Conservation (phyloP, 192 early-diverging fungal genomes). For the Coemansia umbellata region DNA sequence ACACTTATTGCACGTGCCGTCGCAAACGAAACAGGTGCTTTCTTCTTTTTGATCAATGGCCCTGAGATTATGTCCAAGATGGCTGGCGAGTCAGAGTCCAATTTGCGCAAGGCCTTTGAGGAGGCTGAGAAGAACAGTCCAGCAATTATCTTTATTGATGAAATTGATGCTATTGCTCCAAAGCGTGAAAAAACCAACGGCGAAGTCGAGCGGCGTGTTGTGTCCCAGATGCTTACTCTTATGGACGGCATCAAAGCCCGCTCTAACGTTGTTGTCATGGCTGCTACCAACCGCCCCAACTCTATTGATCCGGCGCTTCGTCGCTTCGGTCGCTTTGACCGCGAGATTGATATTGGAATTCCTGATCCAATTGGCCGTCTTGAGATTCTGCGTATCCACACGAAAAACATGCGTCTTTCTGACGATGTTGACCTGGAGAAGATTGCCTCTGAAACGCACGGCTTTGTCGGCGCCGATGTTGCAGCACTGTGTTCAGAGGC, state of each 20-base stretch:
- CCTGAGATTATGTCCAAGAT: conserved; percentile 99
- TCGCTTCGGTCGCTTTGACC: conserved; percentile 98
- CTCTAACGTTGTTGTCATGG: conserved; percentile 98
- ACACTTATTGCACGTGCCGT: conserved; percentile 98
- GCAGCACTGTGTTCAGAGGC: conserved; percentile 98
- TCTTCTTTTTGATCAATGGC: conserved; percentile 99
- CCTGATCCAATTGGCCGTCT: conserved; percentile 97
- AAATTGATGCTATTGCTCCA: conserved; percentile 98
- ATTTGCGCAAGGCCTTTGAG: conserved; percentile 97
- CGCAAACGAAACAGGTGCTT: conserved; percentile 98
- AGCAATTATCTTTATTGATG: conserved; percentile 98
- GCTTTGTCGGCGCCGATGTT: conserved; percentile 95
- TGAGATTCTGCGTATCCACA: conserved; percentile 99
- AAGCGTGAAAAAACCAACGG: conserved; percentile 99
- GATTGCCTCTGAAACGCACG: conserved; percentile 96
- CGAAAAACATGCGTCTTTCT: conserved; percentile 98
- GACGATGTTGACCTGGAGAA: conserved; percentile 97
- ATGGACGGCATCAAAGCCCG: conserved; percentile 98
- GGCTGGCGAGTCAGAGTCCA: conserved; percentile 98
- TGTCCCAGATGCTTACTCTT: conserved; percentile 95
- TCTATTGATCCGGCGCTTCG: conserved; percentile 97
- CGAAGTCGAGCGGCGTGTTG: conserved; percentile 98
- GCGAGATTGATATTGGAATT: conserved; percentile 99
- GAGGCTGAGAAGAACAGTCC: conserved; percentile 98
- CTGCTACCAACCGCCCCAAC: conserved; percentile 98